Conservation (phyloP, 805 yeast species). For the Yarrowia alimentaria region DNA sequence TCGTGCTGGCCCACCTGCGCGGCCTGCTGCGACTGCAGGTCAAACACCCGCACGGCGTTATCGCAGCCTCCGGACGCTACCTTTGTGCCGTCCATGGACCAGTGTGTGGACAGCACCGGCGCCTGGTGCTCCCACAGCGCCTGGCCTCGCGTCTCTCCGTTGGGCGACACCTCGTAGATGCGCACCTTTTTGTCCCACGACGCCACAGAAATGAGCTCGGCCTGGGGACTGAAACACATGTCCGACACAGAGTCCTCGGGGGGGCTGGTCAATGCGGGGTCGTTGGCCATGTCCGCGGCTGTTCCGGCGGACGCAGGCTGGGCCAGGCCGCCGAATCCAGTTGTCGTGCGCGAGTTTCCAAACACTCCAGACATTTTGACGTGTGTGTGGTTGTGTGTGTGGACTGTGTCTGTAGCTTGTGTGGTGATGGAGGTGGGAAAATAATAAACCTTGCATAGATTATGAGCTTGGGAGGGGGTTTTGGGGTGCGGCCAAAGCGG, state of each 20-base stretch:
- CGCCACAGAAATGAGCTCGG: conserved; percentile 74
- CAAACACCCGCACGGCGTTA: conserved; percentile 80
- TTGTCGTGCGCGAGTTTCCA: conserved; percentile 13
- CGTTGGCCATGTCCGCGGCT: conserved; percentile 29
- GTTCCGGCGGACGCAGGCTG: conserved; percentile 18
- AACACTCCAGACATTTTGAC: conserved; percentile 10
- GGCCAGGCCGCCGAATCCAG: conserved; percentile 33
- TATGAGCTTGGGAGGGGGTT: no score
- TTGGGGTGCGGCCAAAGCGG: no score
- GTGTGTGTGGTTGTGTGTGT: neutral
- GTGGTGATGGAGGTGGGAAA: neutral
- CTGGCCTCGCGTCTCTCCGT: conserved; percentile 80
- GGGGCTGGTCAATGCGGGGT: conserved; percentile 54
- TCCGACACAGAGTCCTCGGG: conserved; percentile 92
- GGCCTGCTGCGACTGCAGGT: conserved; percentile 74
- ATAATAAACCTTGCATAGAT: conserved; percentile 14
- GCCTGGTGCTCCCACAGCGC: conserved; percentile 88
- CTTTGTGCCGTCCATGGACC: conserved; percentile 84
- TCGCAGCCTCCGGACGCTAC: conserved; percentile 90
- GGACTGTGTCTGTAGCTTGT: neutral
- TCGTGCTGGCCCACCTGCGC: conserved; percentile 86
- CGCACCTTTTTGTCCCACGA: conserved; percentile 96
- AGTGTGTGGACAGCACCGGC: conserved; percentile 78
- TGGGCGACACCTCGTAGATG: conserved; percentile 76
- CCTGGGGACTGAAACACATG: conserved; percentile 80